Evolutionary conservation across 1,284 basidiomycete genomes (phyloP).

Genomic region (Trametes versicolor): DNA sequence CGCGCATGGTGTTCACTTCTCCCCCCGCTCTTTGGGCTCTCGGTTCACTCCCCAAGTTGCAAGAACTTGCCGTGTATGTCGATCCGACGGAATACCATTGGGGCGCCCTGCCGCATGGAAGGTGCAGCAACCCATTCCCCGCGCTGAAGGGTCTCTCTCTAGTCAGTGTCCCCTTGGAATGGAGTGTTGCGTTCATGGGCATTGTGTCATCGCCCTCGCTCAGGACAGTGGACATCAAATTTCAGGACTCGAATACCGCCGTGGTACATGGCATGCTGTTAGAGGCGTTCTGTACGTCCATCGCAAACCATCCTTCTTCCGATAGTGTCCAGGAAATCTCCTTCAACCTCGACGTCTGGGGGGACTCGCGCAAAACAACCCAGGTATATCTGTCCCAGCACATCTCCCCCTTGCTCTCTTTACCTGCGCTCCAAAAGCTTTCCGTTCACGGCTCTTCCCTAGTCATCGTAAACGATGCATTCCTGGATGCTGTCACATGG

Average conservation of each 20-base stretch:
- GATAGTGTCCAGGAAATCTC: neutral
- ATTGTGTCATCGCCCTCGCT: neutral
- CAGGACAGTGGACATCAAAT: neutral
- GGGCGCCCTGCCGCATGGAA: neutral
- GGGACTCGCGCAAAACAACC: too few species aligned
- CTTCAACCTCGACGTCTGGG: neutral
- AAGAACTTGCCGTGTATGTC: neutral
- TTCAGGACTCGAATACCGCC: neutral
- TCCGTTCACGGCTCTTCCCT: neutral
- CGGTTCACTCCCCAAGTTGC: neutral
- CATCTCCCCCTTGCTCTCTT: neutral
- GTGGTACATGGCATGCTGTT: neutral
- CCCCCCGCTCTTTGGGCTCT: neutral
- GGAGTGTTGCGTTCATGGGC: neutral
- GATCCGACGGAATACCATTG: neutral
- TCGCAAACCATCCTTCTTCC: neutral
- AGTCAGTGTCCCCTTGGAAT: neutral
- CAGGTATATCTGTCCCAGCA: neutral
- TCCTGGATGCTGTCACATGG: neutral
- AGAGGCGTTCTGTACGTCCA: neutral
- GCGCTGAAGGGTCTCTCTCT: neutral
- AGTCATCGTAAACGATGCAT: neutral
- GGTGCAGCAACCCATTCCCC: neutral
- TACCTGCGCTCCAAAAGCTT: neutral
- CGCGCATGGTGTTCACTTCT: too few species aligned